Percentiles rank a stretch among this genome's conserved stretches.
Conservation (phyloP, 2,329 filamentous ascomycete genomes). For the Fusarium gaditjirri region DNA sequence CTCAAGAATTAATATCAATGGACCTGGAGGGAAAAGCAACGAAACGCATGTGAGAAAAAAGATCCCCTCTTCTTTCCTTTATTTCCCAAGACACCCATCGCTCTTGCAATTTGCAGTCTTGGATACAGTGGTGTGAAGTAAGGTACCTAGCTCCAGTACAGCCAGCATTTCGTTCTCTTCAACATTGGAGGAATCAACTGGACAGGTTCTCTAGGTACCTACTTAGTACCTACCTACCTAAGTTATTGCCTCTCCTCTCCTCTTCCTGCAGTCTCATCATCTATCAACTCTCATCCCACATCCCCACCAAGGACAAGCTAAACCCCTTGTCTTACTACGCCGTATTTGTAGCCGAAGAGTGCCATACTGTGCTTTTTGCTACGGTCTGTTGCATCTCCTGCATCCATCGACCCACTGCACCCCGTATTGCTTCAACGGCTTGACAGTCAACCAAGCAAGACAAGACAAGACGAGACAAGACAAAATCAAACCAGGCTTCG, state of each 20-base stretch:
- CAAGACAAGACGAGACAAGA: constrained; percentile 19
- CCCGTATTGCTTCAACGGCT: constrained; percentile 29
- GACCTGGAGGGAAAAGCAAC: neutral
- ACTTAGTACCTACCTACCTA: neutral
- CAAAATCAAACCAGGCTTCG: neutral
- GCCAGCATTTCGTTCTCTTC: neutral
- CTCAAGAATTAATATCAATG: constrained; percentile 9
- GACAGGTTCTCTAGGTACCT: neutral
- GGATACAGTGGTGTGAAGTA: constrained; percentile 3
- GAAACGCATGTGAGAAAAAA: neutral
- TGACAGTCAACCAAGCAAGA: constrained; percentile 14
- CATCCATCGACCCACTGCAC: constrained; percentile 40
- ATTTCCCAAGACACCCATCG: neutral
- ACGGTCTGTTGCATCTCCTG: constrained; percentile 36
- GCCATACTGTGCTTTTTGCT: constrained; percentile 17
- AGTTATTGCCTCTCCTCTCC: neutral
- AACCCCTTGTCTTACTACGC: constrained; percentile 27
- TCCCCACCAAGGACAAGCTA: neutral
- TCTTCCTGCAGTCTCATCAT: constrained; percentile 20
- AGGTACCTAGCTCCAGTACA: neutral
- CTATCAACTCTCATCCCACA: constrained; percentile 25
- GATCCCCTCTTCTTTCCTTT: constrained; percentile 1
- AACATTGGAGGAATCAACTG: neutral
- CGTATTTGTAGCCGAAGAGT: constrained; percentile 19
- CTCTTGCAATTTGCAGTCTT: neutral